These are phyloP conservation scores for Gonapodya prolifera DNA, from an alignment of 192 early-diverging fungal genomes.

Conservation along the genomic window DNA sequence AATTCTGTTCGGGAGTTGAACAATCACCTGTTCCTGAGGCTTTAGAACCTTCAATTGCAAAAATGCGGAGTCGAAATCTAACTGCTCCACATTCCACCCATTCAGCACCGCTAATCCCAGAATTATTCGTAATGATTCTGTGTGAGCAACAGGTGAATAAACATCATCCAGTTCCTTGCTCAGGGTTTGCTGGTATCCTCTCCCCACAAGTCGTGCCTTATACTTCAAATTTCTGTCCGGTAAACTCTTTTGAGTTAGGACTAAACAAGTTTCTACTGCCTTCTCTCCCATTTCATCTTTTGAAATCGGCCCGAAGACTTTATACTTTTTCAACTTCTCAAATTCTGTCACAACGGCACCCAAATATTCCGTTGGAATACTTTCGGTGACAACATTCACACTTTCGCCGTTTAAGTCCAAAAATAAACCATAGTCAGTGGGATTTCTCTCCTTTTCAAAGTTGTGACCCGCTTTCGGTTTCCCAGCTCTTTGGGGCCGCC, in stretches of 20 bases:
- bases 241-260: background rate
- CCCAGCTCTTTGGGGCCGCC: no score
- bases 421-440: background rate
- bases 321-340: background rate
- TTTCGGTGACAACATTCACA: background rate
- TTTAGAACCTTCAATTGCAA: background rate
- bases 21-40: background rate
- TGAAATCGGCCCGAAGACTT: background rate
- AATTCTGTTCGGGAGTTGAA: background rate
- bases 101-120: background rate
- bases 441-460: no score
- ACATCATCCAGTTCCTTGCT: background rate
- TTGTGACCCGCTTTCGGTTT: no score
- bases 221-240: background rate
- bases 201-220: background rate
- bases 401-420: background rate
- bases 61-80: background rate
- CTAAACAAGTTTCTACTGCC: background rate
- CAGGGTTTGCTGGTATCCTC: background rate
- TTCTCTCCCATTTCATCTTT: background rate
- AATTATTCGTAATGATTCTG: background rate
- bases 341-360: background rate
- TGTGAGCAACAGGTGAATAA: background rate
- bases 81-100: background rate
- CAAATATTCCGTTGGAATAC: background rate